phyloP scores from a whole-genome alignment of 257 asterid species.

The Cinchona pubescens region DNA sequence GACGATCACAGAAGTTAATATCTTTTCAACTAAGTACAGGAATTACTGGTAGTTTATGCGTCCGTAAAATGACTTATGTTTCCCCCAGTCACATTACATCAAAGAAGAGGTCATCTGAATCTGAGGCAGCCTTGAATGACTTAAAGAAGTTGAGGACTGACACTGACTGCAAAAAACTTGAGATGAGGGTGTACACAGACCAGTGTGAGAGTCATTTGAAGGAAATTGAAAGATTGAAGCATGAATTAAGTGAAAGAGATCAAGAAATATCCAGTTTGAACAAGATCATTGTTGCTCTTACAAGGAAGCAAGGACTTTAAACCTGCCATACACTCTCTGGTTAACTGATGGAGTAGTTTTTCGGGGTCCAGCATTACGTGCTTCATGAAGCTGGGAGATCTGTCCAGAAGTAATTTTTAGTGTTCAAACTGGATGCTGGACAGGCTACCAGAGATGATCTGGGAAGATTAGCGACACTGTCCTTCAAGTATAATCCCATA shows the following conservation, averaged over 20 bases:
- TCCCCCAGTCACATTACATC: slow-evolving; percentile 18
- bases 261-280: slow-evolving; percentile 60
- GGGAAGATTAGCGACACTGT: not conserved
- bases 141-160: slow-evolving; percentile 41
- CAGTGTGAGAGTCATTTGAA: slow-evolving; percentile 39
- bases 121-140: slow-evolving; percentile 23
- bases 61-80: slow-evolving; percentile 37
- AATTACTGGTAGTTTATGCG: slow-evolving; percentile 37
- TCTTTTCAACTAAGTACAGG: slow-evolving; percentile 47
- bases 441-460: not conserved
- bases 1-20: slow-evolving; percentile 57
- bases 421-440: not conserved
- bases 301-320: slow-evolving; percentile 83
- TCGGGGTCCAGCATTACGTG: not conserved
- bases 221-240: slow-evolving; percentile 62
- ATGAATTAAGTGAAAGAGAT: slow-evolving; percentile 56
- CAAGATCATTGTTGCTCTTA: slow-evolving; percentile 62
- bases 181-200: slow-evolving; percentile 1
- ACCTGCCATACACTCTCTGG: not conserved
- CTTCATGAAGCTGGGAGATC: not conserved
- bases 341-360: not conserved
- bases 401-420: not conserved
- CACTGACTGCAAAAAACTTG: slow-evolving; percentile 25
- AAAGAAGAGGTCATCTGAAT: slow-evolving; percentile 51
- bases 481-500: not conserved